phyloP scores from a whole-genome alignment of 208 protist genomes.

The Crithidia acanthocephali region DNA sequence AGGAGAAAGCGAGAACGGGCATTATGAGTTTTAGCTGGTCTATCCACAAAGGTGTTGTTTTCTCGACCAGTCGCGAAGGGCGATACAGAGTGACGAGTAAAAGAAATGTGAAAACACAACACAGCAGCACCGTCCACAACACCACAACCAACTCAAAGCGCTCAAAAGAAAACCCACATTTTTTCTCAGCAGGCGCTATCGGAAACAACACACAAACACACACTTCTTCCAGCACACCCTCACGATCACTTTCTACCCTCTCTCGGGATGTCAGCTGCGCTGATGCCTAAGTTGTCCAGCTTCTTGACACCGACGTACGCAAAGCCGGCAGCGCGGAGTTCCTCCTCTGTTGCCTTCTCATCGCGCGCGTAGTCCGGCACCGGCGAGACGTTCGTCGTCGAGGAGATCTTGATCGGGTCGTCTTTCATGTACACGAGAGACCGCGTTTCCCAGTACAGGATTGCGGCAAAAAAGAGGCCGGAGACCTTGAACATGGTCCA shows the following conservation, averaged over 20 bases:
- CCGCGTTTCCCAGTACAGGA: slow-evolving; percentile 80
- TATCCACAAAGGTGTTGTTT: background rate
- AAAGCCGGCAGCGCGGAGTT: slow-evolving; percentile 77
- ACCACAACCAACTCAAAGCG: no score
- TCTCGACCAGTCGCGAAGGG: background rate
- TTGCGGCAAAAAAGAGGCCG: slow-evolving; percentile 48
- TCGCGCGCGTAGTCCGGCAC: slow-evolving; percentile 82
- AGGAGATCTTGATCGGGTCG: slow-evolving; percentile 50
- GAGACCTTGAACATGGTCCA: slow-evolving; percentile 86
- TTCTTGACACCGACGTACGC: slow-evolving; percentile 82
- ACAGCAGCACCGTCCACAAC: no score
- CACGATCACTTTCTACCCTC: background rate
- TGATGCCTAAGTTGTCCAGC: slow-evolving; percentile 73
- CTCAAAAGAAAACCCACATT: no score
- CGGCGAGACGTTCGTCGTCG: slow-evolving; percentile 67
- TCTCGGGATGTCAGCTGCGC: background rate
- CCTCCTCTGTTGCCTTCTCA: slow-evolving; percentile 82
- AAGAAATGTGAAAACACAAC: slow-evolving; percentile 4
- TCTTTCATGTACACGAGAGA: slow-evolving; percentile 61
- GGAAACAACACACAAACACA: no score
- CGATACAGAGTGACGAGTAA: background rate
- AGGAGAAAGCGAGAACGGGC: background rate
- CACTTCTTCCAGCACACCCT: no score
- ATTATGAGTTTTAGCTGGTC: no score
- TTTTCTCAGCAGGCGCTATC: no score